These are phyloP conservation scores for Debaryomyces sp. DNA, from an alignment of 1,139 yeast species.

Conservation along the genomic window DNA sequence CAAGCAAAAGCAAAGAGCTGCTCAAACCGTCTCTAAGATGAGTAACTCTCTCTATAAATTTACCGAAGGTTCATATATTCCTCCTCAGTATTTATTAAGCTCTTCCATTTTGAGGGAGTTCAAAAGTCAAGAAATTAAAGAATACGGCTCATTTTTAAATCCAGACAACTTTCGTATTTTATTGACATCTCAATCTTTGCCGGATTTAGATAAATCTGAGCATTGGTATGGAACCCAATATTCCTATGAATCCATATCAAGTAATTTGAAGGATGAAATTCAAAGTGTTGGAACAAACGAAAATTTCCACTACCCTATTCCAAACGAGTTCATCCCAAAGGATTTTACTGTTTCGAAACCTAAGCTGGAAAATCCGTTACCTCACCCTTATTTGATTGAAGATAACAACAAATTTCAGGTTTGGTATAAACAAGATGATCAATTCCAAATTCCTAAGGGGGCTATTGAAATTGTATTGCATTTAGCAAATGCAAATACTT, in stretches of 20 bases:
- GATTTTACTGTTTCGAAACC: slow-evolving; percentile 62
- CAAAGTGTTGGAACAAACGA: slow-evolving; percentile 35
- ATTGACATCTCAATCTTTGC: slow-evolving; percentile 54
- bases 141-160: slow-evolving; percentile 53
- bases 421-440: slow-evolving; percentile 93
- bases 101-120: slow-evolving; percentile 61
- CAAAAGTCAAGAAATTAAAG: slow-evolving; percentile 54
- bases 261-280: slow-evolving; percentile 37
- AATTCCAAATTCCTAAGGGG: slow-evolving; percentile 88
- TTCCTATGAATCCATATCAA: slow-evolving; percentile 47
- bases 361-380: slow-evolving; percentile 33
- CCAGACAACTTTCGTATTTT: slow-evolving; percentile 64
- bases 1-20: slow-evolving; percentile 65
- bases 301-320: slow-evolving; percentile 61
- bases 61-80: slow-evolving; percentile 47
- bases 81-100: slow-evolving; percentile 63
- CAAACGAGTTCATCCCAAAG: slow-evolving; percentile 80
- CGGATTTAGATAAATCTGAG: slow-evolving; percentile 52
- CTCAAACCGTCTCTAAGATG: slow-evolving; percentile 58
- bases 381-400: slow-evolving; percentile 41
- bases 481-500: slow-evolving; percentile 61
- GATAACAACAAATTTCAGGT: slow-evolving; percentile 43
- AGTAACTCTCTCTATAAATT: slow-evolving; percentile 47
- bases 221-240: slow-evolving; percentile 93
- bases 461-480: slow-evolving; percentile 65